Conservation (phyloP, 2,329 filamentous ascomycete species). For the Pseudopyrenochaeta lycopersici region DNA sequence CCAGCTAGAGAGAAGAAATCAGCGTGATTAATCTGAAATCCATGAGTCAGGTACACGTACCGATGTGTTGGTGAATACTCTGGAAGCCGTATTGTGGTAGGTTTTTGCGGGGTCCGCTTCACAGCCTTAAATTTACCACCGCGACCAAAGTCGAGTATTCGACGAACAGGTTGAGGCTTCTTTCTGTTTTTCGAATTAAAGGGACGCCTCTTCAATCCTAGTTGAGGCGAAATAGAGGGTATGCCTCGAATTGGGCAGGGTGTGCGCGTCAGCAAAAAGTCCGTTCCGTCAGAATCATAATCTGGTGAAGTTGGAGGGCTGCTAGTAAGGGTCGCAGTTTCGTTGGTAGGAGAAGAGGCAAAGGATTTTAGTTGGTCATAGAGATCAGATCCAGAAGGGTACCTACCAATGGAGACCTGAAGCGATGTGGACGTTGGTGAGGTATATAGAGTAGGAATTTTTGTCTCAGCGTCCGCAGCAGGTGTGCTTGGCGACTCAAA, state of each 20-base stretch:
- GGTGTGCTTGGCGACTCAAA: not conserved
- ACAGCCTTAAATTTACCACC: not conserved
- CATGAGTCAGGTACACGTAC: too few relatives aligned
- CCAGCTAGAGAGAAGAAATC: slow-evolving; percentile 1
- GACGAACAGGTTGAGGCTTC: not conserved
- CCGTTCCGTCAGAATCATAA: slow-evolving; percentile 2
- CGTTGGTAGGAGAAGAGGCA: not conserved
- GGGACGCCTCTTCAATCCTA: not conserved
- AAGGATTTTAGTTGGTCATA: not conserved
- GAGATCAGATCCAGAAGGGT: not conserved
- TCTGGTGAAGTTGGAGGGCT: not conserved
- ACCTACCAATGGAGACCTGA: not conserved
- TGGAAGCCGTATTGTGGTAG: not conserved
- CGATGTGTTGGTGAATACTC: not conserved
- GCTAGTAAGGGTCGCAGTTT: not conserved
- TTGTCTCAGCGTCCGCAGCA: not conserved
- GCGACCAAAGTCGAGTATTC: not conserved
- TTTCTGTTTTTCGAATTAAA: not conserved
- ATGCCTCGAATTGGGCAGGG: slow-evolving; percentile 1
- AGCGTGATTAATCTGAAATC: not conserved
- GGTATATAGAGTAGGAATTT: not conserved
- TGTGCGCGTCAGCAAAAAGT: not conserved
- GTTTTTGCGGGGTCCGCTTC: not conserved
- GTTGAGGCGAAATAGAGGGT: too few relatives aligned
- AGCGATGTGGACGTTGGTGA: not conserved